Base-by-base conservation (phyloP, 2,329 filamentous ascomycete genomes). In the Penicillium sclerotiorum region DNA sequence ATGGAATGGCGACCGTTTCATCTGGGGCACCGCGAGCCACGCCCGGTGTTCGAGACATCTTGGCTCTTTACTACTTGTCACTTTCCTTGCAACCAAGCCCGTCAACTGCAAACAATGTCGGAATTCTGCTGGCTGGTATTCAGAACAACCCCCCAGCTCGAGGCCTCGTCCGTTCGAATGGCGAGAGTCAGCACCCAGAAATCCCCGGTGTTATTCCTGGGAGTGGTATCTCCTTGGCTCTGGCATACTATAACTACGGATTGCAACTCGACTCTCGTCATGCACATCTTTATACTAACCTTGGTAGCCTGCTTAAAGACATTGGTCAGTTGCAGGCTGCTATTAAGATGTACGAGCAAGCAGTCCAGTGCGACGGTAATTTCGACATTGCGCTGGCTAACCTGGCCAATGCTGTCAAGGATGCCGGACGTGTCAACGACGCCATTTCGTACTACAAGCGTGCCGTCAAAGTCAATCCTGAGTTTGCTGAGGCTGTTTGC, bases 341-440 rank as follows among this genome's bases (percentile, higher is more conserved):
- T 1, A 96, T 99, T 61, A 86, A 87, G 57, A 97, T 99, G 93
- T 99, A 99, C 66, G 91, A 97, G 72, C 86, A 90, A 59, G 94
- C 94, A 9, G 94, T 99, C 12, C 81, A 83, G 3, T 97, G 92
- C 66, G 94, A 99, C 69, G 85, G 85, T n/a, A 89, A 86, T 20
- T 99, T 99, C 64, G 94, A 99, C 65, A 99, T 99, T 64, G 94
- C 94, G 27, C 76, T 99, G 47, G 95, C 94, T 4, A 99, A 99
- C 64, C 79, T 99, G 18, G 94, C 94, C 47, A 99, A 99, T 68
- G 94, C 94, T 8, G 92, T 99, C 58, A 99, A 99, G 70, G 94
- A 99, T 68, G 90, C 95, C 60, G 94, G 94, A 2, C 85, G 89
- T 36, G 90, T 97, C 58, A 88, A 85, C 49, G 94, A 99, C 67